Base-by-base conservation (phyloP, 495 filamentous ascomycete species). In the Mytilinidion resinicola region DNA sequence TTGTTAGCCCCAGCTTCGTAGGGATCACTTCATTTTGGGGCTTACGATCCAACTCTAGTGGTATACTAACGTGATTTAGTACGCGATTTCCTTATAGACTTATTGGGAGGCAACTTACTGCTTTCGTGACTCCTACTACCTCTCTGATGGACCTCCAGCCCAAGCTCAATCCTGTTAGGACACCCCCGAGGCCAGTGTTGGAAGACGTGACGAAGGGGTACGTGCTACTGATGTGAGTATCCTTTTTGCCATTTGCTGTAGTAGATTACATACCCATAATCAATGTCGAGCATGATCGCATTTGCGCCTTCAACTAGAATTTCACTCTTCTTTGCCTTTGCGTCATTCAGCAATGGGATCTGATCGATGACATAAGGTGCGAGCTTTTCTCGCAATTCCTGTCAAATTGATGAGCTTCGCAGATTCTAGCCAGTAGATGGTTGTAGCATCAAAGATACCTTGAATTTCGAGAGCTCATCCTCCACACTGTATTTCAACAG, bases 251-350 rank as follows among this genome's bases (percentile, higher is more conserved):
- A 0, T 1, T 34, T 36, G 15, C 15, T 14, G 12, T 19, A 10
- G 9, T 12, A 38, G 21, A 34, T 11, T 9, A 11, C 53, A 85
- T 91, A 67, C 88, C 87, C 70, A 82, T 83, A 72, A 57, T 62
- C 85, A 46, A 89, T 76, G 71, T 89, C 85, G 36, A 90, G 78
- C 82, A 89, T 87, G 51, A 91, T 74, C n/a, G 90, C 89, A 62
- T 96, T 90, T n/a, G 88, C 86, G 55, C 90, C 90, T 73, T 96
- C 91, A 38, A 96, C 82, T 8, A 96, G 77, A 60, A 91, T 86
- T 57, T 80, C 80, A 51, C 77, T 75, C 17, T 85, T 81, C 63
- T 79, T 70, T 53, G 82, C 75, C 61, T 85, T 78, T 14, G 79
- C 81, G 6, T 70, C 67, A 42, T 73, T 67, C 56, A 90, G 74